Base-by-base conservation (phyloP, 2,329 filamentous ascomycete species). In the Blastomyces parvus region DNA sequence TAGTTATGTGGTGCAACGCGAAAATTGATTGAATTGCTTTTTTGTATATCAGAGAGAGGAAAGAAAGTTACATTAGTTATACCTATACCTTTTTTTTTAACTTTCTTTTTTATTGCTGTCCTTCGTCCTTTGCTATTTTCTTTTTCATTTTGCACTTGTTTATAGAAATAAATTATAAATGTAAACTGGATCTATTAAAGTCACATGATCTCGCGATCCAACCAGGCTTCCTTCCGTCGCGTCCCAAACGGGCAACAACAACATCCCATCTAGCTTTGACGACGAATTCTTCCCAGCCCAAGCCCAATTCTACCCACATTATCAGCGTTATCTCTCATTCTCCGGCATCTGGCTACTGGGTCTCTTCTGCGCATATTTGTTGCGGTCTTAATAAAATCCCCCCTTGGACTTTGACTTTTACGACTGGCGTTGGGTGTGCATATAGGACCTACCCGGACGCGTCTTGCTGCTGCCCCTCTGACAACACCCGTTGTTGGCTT, bases 201-300 rank as follows among this genome's bases (percentile, higher is more conserved):
- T 62, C 60, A 62, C 50, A 56, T 62, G 60, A 62, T 56, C 36
- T 62, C 60, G 60, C 22, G 60, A 48, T 14, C 33, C 8, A 59
- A 13, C 7, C 3, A 13, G 42, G 33, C 22, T 44, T 55, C 9
- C 9, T 22, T 22, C 27, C n/a, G 50, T 62, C 60, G 60, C 60
- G 60, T 62, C 60, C 17, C 44, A 22, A 62, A 46, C 30, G 22
- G 33, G 33, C 36, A 55, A 30, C n/a, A 19, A 33, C 57, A 44
- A 59, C 40, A 30, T 46, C 25, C 8, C 58, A 22, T 48, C 22
- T n/a, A n/a, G n/a, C n/a, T n/a, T 38, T 56, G 53, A n/a, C 33
- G 4, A 1, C 53, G 33, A 58, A 58, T 58, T 56, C 19, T 17
- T 53, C 25, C n/a, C 50, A 53, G 25, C 50, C 9, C 27, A 2